Percentiles rank a stretch among this genome's conserved stretches.
These are phyloP conservation scores for Beauveria sp. DNA, from an alignment of 2,329 filamentous ascomycete species.

Conservation along the genomic window DNA sequence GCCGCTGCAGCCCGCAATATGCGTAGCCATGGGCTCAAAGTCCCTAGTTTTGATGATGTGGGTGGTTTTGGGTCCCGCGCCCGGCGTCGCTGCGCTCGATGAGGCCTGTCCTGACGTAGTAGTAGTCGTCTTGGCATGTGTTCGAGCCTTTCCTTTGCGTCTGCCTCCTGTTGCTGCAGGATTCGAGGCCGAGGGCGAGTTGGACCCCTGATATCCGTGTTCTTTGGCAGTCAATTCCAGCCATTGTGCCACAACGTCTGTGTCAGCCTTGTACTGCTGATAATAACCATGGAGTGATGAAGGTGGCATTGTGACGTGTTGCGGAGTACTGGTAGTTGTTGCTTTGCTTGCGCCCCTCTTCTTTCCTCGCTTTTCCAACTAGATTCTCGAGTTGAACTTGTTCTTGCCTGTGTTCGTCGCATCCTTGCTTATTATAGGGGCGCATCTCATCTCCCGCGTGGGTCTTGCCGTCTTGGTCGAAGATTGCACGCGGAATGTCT, in stretches of 20 bases:
- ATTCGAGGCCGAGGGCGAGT: not conserved
- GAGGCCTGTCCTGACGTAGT: not conserved
- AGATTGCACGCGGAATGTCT: no score
- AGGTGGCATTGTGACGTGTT: slow-evolving; percentile 5
- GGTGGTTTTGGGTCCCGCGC: not conserved
- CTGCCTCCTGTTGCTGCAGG: slow-evolving; percentile 2
- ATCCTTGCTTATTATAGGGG: no score
- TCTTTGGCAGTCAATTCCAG: slow-evolving; percentile 14
- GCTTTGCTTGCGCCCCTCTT: no score
- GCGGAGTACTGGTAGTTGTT: no score
- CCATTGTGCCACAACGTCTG: slow-evolving; percentile 15
- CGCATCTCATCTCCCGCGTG: no score
- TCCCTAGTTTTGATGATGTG: slow-evolving; percentile 14
- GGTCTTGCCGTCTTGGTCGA: no score
- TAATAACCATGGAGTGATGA: slow-evolving; percentile 13
- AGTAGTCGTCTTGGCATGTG: not conserved
- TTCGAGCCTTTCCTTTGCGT: slow-evolving; percentile 12
- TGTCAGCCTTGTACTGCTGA: slow-evolving; percentile 17
- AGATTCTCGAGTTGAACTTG: no score
- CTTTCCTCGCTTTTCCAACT: no score
- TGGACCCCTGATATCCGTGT: slow-evolving; percentile 9
- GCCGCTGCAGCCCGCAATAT: slow-evolving; percentile 10
- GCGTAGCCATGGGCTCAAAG: slow-evolving; percentile 15
- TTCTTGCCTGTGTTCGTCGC: no score
- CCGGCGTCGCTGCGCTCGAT: not conserved